Base-by-base conservation (phyloP, 306 rosid genomes). In the Vigna trinervia region DNA sequence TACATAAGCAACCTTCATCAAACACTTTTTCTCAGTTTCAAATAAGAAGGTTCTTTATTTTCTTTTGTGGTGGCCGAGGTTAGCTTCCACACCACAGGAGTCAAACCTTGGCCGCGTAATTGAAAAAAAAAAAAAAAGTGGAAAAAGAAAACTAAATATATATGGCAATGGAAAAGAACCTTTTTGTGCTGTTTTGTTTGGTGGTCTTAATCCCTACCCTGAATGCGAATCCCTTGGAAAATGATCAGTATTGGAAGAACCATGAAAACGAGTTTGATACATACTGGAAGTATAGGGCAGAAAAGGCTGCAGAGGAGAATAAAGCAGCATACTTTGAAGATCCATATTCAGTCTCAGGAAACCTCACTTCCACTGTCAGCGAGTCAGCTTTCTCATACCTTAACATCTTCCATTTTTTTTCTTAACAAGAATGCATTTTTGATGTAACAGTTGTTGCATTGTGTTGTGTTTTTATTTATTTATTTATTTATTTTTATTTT, bases 201-300 rank as follows among this genome's bases (percentile, higher is more conserved):
- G 76, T 70, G 39, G 26, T 68, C 0, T 14, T 76, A 0, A 23
- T 73, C 9, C 89, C 86, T 17, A 69, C 66, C n/a, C 68, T 86
- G 12, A 43, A 73, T 19, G 89, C 84, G 19, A 78, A 81, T 63
- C 3, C 6, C 3, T 74, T 74, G 47, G 83, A 85, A 52, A 8
- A 0, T 0, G 59, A 74, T 1, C 47, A 48, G 5, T 81, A 2
- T 63, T 81, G 81, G 85, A 0, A 14, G 17, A 20, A 8, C 0
- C 65, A 47, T 15, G 0, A 0, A 0, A 13, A 0, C 0, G 81
- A 79, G 23, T 82, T 66, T 36, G 93, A 90, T 69, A 12, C 59
- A 3, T 93, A 90, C 81, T 90, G 98, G 98, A 63, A 78, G 65
- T 12, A 11, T n/a, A 81, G 87, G 52, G 88, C 82, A 2, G 38